phyloP scores from a whole-genome alignment of 1,139 yeast species.

The Lipomyces yarrowii region DNA sequence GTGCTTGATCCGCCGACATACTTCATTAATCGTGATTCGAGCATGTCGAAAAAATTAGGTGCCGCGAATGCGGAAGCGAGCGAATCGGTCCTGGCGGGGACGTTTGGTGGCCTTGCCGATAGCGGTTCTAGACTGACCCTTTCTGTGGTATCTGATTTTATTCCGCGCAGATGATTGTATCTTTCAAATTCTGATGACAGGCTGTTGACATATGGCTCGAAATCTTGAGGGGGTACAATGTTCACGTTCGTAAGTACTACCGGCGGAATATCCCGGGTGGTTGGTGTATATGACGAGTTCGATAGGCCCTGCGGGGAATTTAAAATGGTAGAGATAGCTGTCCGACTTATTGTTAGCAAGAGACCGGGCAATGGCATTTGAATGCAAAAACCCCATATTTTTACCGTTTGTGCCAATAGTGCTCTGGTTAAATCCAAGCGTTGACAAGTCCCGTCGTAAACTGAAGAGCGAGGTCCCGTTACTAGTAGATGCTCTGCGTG shows the following conservation, averaged over 20 bases:
- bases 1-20: slow-evolving; percentile 5
- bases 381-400: neutral
- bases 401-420: slow-evolving; percentile 28
- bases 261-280: slow-evolving; percentile 82
- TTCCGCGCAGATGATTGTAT: slow-evolving; percentile 11
- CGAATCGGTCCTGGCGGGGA: slow-evolving; percentile 23
- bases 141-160: slow-evolving; percentile 10
- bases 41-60: slow-evolving; percentile 16
- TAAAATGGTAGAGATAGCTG: slow-evolving; percentile 27
- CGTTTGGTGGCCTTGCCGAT: neutral
- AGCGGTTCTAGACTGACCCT: neutral
- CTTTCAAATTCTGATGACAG: slow-evolving; percentile 57
- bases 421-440: slow-evolving; percentile 26
- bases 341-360: neutral
- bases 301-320: slow-evolving; percentile 21
- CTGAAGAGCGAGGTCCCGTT: slow-evolving; percentile 15
- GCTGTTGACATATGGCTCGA: slow-evolving; percentile 52
- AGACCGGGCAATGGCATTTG: too few species aligned
- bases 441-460: slow-evolving; percentile 21
- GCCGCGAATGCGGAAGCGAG: slow-evolving; percentile 9
- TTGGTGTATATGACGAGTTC: slow-evolving; percentile 50
- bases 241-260: slow-evolving; percentile 65
- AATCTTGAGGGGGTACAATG: slow-evolving; percentile 53
- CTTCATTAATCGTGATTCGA: slow-evolving; percentile 11
- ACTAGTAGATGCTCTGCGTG: slow-evolving; percentile 12